Base-by-base conservation (phyloP, 2,329 filamentous ascomycete species). In the Trichoderma cornu-damae region DNA sequence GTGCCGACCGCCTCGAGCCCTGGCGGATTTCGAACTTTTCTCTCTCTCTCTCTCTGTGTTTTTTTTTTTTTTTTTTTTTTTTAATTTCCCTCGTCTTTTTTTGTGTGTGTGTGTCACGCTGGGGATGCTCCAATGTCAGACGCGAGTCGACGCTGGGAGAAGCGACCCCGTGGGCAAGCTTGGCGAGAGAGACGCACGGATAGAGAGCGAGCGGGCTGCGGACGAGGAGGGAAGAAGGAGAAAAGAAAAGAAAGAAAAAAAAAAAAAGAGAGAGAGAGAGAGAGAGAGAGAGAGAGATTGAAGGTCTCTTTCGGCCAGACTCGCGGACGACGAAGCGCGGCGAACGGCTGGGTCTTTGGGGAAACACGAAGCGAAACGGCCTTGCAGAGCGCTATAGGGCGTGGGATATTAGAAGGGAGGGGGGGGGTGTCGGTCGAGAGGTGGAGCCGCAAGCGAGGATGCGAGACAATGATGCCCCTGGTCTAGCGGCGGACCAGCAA, bases 331-430 rank as follows among this genome's bases (percentile, higher is more conserved):
- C 24, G 49, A 43, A 52, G 43, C 42, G 22, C 44, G 28, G 44
- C 44, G 42, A 28, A 24, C 16, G 26, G 26, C 24, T n/a, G 40
- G 38, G 42, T 38, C 14, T 37, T 47, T 55, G 51, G 51, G 51
- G 51, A 55, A 43, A 55, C 51, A 47, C 51, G 51, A 55, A 44
- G 9, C 42, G 51, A 55, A 55, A 30, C 51, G 42, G 22, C 51
- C 30, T 32, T 7, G n/a, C 20, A 24, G 28, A 24, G 18, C 14
- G 38, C 49, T 47, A n/a, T n/a, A 46, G 42, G 42, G 51, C 51
- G 51, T 55, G 51, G 51, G 51, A 55, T 55, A 55, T 55, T 47
- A 55, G 51, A 37, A 55, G 42, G 49, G 49, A 52, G 49, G 51
- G 42, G 42, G 51, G 46, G 42, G 51, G n/a, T n/a, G n/a, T 16